Percentiles rank a stretch among this genome's conserved stretches.
Conservation (phyloP, 208 protist species). For the Phytomonas francai region DNA sequence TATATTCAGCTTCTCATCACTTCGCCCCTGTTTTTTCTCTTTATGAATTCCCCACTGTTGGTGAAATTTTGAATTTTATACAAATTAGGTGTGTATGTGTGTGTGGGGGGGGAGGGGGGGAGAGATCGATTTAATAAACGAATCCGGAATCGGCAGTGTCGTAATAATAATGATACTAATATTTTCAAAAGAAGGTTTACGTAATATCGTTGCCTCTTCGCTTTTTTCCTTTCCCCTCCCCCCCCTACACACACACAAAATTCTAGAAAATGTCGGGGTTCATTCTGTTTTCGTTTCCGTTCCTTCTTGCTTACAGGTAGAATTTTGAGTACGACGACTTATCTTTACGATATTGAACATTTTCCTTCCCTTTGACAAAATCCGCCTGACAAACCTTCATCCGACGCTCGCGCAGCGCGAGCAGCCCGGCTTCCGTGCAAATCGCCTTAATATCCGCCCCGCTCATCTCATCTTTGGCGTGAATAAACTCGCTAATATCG, state of each 20-base stretch:
- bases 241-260: slow-evolving; percentile 7
- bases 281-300: slow-evolving; percentile 9
- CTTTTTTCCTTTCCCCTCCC: background rate
- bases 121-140: background rate
- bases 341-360: slow-evolving; percentile 99
- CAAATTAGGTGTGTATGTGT: too few relatives aligned
- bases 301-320: slow-evolving; percentile 84
- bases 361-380: slow-evolving; percentile 99
- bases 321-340: slow-evolving; percentile 96
- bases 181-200: slow-evolving; percentile 6
- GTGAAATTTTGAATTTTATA: background rate
- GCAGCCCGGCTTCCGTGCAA: slow-evolving; percentile 99
- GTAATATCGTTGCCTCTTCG: background rate
- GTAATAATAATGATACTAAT: slow-evolving; percentile 3
- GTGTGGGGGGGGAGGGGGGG: too few relatives aligned
- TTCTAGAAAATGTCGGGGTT: background rate
- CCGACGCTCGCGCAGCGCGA: slow-evolving; percentile 98
- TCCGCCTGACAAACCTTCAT: slow-evolving; percentile 99
- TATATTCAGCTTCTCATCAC: background rate
- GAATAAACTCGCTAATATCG: slow-evolving; percentile 98
- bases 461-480: slow-evolving; percentile 99
- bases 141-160: background rate
- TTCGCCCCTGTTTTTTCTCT: background rate
- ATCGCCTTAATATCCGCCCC: slow-evolving; percentile 99
- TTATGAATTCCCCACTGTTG: background rate